Conservation (phyloP, 495 filamentous ascomycete species). For the Daldinia decipiens region DNA sequence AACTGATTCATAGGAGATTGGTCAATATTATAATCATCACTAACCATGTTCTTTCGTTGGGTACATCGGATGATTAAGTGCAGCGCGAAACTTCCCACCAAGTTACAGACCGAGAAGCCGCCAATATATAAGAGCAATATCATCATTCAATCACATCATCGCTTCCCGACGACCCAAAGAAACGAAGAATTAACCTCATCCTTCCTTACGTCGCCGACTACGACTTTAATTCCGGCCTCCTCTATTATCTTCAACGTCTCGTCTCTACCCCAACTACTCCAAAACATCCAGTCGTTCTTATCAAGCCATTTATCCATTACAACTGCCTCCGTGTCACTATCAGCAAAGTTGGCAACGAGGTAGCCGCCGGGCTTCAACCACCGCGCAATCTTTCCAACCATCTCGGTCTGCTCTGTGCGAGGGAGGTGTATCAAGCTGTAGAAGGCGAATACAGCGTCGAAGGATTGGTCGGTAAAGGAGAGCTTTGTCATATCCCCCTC, state of each 20-base stretch:
- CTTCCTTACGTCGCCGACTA: background rate
- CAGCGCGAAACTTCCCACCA: too few species aligned
- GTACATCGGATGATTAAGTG: too few species aligned
- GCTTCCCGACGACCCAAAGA: background rate
- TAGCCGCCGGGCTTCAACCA: constrained; percentile 46
- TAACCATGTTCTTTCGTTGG: too few species aligned
- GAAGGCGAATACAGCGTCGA: constrained; percentile 47
- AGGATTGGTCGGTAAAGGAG: constrained; percentile 38
- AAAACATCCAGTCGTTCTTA: background rate
- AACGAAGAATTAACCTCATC: background rate
- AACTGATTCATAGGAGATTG: too few species aligned
- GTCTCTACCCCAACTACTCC: background rate
- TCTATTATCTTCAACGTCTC: background rate
- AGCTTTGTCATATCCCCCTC: constrained; percentile 49
- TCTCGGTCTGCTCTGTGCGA: constrained; percentile 47
- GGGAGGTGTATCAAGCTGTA: constrained; percentile 52
- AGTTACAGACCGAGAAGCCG: too few species aligned
- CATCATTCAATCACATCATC: background rate
- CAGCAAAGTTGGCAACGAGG: constrained; percentile 47
- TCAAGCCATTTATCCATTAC: constrained; percentile 25
- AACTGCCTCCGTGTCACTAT: constrained; percentile 29
- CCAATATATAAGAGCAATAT: background rate
- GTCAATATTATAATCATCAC: too few species aligned
- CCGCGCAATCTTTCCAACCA: constrained; percentile 42
- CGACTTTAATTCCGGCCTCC: background rate